These are phyloP conservation scores for Herpetomonas tarakana DNA, from an alignment of 208 protist genomes.

Conservation along the genomic window DNA sequence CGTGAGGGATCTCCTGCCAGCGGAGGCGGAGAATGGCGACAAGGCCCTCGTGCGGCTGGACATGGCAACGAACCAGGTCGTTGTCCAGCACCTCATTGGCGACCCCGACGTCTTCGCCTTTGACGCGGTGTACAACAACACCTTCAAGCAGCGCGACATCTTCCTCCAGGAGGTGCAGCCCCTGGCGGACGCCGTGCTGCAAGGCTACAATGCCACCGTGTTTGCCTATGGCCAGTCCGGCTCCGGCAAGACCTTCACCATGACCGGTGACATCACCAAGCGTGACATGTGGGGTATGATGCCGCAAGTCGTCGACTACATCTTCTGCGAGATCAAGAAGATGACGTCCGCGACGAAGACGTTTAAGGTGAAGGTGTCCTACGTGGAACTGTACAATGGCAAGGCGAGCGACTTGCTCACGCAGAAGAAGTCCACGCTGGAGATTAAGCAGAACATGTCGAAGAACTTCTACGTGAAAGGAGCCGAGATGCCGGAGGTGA, in stretches of 20 bases:
- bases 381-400: conserved; percentile 92
- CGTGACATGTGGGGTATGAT: conserved; percentile 89
- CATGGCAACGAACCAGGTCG: conserved; percentile 82
- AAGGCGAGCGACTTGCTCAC: conserved; percentile 85
- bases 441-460: conserved; percentile 91
- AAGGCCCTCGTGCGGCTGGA: conserved; percentile 86
- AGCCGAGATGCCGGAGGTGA: conserved; percentile 88
- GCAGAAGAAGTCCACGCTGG: conserved; percentile 76
- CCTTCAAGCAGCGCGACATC: conserved; percentile 89
- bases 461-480: conserved; percentile 93
- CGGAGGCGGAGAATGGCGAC: conserved; percentile 83
- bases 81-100: conserved; percentile 84
- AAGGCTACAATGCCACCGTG: conserved; percentile 92
- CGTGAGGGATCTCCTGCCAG: conserved; percentile 72
- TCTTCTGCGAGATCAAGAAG: conserved; percentile 88
- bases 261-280: conserved; percentile 83
- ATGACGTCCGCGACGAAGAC: conserved; percentile 74
- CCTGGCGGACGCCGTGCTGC: conserved; percentile 81
- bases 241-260: conserved; percentile 91
- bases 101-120: conserved; percentile 86
- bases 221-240: conserved; percentile 93
- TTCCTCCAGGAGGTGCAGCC: conserved; percentile 89
- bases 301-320: conserved; percentile 84
- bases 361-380: conserved; percentile 88
- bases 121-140: conserved; percentile 92